Base-by-base conservation (phyloP, 352 stramenopile species). In the Phytopythium boreale region DNA sequence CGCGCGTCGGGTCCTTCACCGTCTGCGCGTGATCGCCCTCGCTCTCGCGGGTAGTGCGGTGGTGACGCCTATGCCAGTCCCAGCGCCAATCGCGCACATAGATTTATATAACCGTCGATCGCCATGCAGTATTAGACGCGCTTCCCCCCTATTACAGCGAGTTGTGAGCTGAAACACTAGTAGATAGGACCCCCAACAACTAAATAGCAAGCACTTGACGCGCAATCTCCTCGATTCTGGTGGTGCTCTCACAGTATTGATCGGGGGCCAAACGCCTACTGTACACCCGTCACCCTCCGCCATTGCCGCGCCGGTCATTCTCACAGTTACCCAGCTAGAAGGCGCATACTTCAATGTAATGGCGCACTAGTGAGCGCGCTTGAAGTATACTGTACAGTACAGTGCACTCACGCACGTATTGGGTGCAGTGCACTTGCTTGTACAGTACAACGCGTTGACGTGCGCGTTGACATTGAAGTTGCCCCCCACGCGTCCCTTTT, bases 1-100 rank as follows among this genome's bases (percentile, higher is more conserved):
- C 83, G 46, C 77, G 83, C 14, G 75, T 92, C 4, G 80, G 77
- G 27, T 88, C 83, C 4, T 80, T 89, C 67, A 84, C 80, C 9
- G 66, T 79, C 52, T 69, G 68, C 26, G 74, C 74, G 39, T 80
- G 68, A 70, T 11, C 20, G 9, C 1, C 19, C 5, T 50, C 43
- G 4, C 7, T 8, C 43, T 50, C 20, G n/a, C n/a, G 43, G 26
- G 19, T 26, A 26, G 43, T 20, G 20, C 19, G 43, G 43, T 20
- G 19, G 43, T n/a, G 20, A 20, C 10, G 43, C 6, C 43, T 22
- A 17, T 26, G 43, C 7, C 43, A 50, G 20, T 50, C 43, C 43
- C 43, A 20, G 19, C 43, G 22, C 43, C 43, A 50, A 8, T 22
- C 43, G 43, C 22, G 43, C 43, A 22, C 20, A 50, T 50, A 57